phyloP scores from a whole-genome alignment of 2,329 filamentous ascomycete species.

The Penicillium paneum region DNA sequence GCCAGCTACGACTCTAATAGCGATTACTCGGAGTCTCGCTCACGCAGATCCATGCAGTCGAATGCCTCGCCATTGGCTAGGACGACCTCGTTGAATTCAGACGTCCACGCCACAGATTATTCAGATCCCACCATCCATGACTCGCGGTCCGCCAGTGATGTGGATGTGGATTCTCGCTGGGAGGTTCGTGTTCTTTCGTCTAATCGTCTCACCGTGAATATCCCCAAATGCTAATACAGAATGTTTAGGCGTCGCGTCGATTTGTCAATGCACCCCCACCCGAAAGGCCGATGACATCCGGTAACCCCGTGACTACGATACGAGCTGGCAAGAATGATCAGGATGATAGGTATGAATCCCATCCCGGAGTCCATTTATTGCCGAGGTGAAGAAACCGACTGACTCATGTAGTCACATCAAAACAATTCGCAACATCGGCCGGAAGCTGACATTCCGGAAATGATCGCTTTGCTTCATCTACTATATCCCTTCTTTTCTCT shows the following conservation, averaged over 20 bases:
- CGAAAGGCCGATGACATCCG: conserved; percentile 32
- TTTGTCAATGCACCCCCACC: conserved; percentile 32
- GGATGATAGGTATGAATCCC: conserved; percentile 32
- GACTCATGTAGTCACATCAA: conserved; percentile 26
- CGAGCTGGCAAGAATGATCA: conserved; percentile 27
- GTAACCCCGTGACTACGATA: conserved; percentile 23
- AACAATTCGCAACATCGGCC: conserved; percentile 37
- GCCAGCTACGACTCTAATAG: conserved; percentile 39
- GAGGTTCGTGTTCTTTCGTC: conserved; percentile 30
- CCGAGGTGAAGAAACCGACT: conserved; percentile 3
- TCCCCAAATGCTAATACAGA: conserved; percentile 16
- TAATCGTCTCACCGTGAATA: neutral
- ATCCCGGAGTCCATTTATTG: neutral
- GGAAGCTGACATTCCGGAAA: conserved; percentile 33
- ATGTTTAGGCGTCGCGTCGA: conserved; percentile 32
- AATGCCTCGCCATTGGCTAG: conserved; percentile 37
- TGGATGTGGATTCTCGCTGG: conserved; percentile 38
- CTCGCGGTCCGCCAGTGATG: conserved; percentile 35
- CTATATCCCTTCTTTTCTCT: neutral
- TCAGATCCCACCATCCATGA: conserved; percentile 28
- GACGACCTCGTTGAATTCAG: conserved; percentile 36
- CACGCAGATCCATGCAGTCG: conserved; percentile 37
- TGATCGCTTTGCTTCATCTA: conserved; percentile 8
- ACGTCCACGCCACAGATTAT: conserved; percentile 25
- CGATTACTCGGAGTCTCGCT: conserved; percentile 37